Base-by-base conservation (phyloP, 202 grass and related monocot species). In the Cymbopogon flexuosus region DNA sequence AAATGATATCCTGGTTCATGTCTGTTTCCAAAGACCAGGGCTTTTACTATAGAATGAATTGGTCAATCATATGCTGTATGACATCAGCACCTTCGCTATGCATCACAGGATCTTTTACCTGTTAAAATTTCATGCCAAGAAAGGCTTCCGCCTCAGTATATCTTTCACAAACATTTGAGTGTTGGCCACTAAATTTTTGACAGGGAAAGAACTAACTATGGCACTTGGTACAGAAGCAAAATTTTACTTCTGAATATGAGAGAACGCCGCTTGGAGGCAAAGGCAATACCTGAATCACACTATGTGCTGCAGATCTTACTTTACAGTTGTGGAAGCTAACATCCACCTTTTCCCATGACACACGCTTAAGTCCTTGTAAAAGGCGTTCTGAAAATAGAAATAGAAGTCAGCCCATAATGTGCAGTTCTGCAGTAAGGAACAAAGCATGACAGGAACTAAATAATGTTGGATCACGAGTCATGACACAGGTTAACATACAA, bases 291-390 rank as follows among this genome's bases (percentile, higher is more conserved):
- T 98, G 95, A 87, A 98, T 98, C 77, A 93, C 49, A 51, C 92
- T 95, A 72, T 98, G 95, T 80, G 95, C 90, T n/a, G 92, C 95
- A 75, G 84, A 89, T 90, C 88, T 91, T 80, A 84, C 79, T 85
- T 84, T 91, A 82, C 88, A 88, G 10, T 77, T 94, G 43, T 93
- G 90, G 84, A 98, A 98, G 85, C 95, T 95, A 31, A 98, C 92
- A 70, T 98, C 95, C 36, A 94, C 86, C 79, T 88, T 98, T 88
- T 98, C 92, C 95, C 95, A 98, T 33, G 95, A 93, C 75, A 98
- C 78, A 43, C 82, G 78, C 67, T 87, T 66, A 65, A 98, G 88
- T 39, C 88, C 88, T 80, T 83, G 91, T 60, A 98, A 76, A 86
- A 98, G 92, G 34, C 45, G 79, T 78, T 98, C 92, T 95, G 82